phyloP scores from a whole-genome alignment of 169 alveolate species.

The Plasmodium vivax region DNA sequence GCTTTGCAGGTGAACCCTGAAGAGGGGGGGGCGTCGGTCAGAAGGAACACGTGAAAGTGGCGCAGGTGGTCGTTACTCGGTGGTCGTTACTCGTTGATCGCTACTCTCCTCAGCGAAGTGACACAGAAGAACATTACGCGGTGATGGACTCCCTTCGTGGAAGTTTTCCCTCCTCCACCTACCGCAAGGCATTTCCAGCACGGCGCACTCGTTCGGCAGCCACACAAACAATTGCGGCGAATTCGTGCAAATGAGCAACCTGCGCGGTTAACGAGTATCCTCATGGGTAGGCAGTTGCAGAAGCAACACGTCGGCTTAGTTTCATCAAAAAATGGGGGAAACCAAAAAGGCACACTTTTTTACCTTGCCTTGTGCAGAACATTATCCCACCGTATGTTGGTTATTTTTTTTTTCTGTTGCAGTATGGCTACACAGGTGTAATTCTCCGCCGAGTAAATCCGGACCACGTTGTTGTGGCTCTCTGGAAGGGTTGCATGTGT shows the following conservation, averaged over 20 bases:
- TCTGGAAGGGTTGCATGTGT: slow-evolving; percentile 10
- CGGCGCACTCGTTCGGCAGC: slow-evolving; percentile 36
- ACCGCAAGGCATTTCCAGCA: slow-evolving; percentile 34
- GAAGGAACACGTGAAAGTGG: neutral
- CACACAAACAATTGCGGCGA: slow-evolving; percentile 44
- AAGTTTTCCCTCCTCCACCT: neutral
- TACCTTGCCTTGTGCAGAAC: slow-evolving; percentile 38
- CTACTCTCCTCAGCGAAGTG: neutral
- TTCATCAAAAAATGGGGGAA: neutral
- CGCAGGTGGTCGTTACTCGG: neutral
- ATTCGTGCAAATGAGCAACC: slow-evolving; percentile 48
- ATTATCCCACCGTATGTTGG: slow-evolving; percentile 13
- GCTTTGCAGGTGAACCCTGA: slow-evolving; percentile 8
- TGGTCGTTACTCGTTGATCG: neutral
- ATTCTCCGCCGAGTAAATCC: slow-evolving; percentile 21
- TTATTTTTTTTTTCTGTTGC: slow-evolving; percentile 25
- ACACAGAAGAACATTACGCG: neutral
- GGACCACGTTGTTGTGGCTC: slow-evolving; percentile 22
- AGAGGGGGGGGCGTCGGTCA: neutral
- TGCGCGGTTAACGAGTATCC: slow-evolving; percentile 1
- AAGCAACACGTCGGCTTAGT: neutral
- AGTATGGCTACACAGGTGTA: slow-evolving; percentile 37
- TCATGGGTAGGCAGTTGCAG: neutral
- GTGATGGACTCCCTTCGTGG: neutral
- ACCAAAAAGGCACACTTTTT: neutral